Conservation (phyloP, 257 asterid genomes). For the Fraxinus americana region DNA sequence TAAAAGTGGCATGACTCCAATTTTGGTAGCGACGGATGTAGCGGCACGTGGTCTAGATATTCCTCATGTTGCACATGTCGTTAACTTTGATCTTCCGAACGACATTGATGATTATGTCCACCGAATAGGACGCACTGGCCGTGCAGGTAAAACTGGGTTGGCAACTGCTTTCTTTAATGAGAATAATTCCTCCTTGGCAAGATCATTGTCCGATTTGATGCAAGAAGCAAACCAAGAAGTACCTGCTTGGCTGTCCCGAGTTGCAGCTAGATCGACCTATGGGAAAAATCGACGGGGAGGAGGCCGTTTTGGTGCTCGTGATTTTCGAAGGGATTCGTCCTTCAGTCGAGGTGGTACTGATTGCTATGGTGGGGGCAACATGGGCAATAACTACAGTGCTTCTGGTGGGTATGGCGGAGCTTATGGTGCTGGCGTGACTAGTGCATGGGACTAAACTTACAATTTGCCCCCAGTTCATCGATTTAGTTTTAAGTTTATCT, state of each 20-base stretch:
- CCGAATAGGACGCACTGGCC: slow-evolving; percentile 94
- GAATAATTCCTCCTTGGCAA: slow-evolving; percentile 71
- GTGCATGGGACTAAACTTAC: slow-evolving; percentile 75
- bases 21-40: slow-evolving; percentile 90
- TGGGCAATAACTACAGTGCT: slow-evolving; percentile 23
- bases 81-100: slow-evolving; percentile 92
- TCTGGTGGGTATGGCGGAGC: slow-evolving; percentile 38
- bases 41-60: slow-evolving; percentile 99
- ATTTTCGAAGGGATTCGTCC: slow-evolving; percentile 63
- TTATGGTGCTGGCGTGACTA: slow-evolving; percentile 59
- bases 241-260: slow-evolving; percentile 90
- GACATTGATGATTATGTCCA: slow-evolving; percentile 94
- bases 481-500: slow-evolving; percentile 13
- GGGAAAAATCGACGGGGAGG: slow-evolving; percentile 73
- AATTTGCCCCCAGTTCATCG: neutral
- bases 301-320: slow-evolving; percentile 80
- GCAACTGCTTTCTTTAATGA: slow-evolving; percentile 96
- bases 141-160: slow-evolving; percentile 88
- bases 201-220: slow-evolving; percentile 79
- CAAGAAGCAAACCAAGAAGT: slow-evolving; percentile 96
- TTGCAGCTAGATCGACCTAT: slow-evolving; percentile 61
- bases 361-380: slow-evolving; percentile 47
- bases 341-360: slow-evolving; percentile 56
- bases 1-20: slow-evolving; percentile 81
- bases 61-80: slow-evolving; percentile 92